Evolutionary conservation across 768 basidiomycete species (phyloP).

Genomic region (Boletus rufocinnamomeus): DNA sequence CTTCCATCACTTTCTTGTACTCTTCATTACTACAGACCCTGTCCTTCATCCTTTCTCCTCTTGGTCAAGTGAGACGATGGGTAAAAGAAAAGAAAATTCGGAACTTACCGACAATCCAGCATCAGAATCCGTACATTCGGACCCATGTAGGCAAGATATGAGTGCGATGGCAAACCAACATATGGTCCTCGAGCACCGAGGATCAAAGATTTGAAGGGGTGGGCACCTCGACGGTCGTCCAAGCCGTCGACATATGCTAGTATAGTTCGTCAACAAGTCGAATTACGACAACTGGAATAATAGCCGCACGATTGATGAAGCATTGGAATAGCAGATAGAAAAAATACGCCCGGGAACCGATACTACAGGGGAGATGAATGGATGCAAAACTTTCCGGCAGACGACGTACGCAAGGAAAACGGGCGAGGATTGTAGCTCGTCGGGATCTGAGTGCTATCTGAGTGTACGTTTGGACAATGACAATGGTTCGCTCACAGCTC

Average conservation of each 20-base stretch:
- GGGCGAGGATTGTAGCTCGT: slow-evolving; percentile 70
- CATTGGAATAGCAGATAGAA: slow-evolving; percentile 95
- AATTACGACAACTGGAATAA: slow-evolving; percentile 1
- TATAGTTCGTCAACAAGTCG: background rate
- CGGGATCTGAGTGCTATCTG: slow-evolving; percentile 59
- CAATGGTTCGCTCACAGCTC: slow-evolving; percentile 57
- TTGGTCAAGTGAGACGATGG: slow-evolving; percentile 31
- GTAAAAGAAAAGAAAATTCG: background rate
- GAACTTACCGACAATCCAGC: slow-evolving; percentile 75
- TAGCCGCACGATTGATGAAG: slow-evolving; percentile 69
- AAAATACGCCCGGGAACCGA: slow-evolving; percentile 86
- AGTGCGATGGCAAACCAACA: slow-evolving; percentile 80
- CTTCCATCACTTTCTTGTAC: slow-evolving; percentile 72
- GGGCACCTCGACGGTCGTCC: slow-evolving; percentile 57
- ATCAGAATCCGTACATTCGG: slow-evolving; percentile 74
- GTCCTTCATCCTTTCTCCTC: slow-evolving; percentile 82
- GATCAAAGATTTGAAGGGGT: slow-evolving; percentile 70
- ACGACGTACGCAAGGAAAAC: slow-evolving; percentile 65
- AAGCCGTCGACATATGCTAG: slow-evolving; percentile 61
- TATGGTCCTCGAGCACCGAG: slow-evolving; percentile 78
- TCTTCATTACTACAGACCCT: slow-evolving; percentile 76
- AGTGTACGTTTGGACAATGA: background rate
- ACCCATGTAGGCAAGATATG: slow-evolving; percentile 77
- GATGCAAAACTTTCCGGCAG: background rate
- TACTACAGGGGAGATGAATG: slow-evolving; percentile 42